Evolutionary conservation across 163 green algal genomes (phyloP), one percentile per base, ranked within the genome.

Genomic region (Volvox carteri): DNA sequence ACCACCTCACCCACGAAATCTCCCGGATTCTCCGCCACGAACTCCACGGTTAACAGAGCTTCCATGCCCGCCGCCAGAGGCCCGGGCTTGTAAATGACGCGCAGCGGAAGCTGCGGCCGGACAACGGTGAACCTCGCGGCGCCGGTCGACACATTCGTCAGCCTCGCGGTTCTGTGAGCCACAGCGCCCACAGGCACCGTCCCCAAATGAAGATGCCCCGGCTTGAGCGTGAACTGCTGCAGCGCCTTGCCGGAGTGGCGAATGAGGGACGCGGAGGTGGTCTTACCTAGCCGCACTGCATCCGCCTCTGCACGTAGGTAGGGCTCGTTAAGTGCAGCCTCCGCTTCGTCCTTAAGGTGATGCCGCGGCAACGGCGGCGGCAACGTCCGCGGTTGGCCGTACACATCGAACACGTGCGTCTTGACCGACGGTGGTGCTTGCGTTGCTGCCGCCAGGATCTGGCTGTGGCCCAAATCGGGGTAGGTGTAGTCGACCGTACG

Each of bases 181-280:
- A 94, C 93, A 1, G 54, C 23, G 44, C 92, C 94, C 41, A 90
- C 56, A 21, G 78, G 37, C 28, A 96, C 91, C 5, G 44, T 65
- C 9, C 94, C 94, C 92, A 96, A 94, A 78, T 96, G 91, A 12
- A 96, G 60, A 85, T 96, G 94, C 12, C 60, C 83, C 2, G 94
- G 94, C 16, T 35, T 90, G 21, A 96, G 88, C n/a, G 76, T 52
- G 78, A 96, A 93, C 86, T 95, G 92, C 44, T 60, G 46, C 25
- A 68, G 83, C 12, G 72, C 87, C 84, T 92, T 92, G 80, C 85
- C 90, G 42, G 77, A 65, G 39, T 83, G 88, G 18, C 84, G 78
- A 11, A 91, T 87, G 78, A 95, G 74, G 30, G 58, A 48, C 30
- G 90, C 54, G 35, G 88, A 91, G 79, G 76, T 68, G 50, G 90